phyloP scores from a whole-genome alignment of 345 rosid species.

The Schrenkiella parvula region DNA sequence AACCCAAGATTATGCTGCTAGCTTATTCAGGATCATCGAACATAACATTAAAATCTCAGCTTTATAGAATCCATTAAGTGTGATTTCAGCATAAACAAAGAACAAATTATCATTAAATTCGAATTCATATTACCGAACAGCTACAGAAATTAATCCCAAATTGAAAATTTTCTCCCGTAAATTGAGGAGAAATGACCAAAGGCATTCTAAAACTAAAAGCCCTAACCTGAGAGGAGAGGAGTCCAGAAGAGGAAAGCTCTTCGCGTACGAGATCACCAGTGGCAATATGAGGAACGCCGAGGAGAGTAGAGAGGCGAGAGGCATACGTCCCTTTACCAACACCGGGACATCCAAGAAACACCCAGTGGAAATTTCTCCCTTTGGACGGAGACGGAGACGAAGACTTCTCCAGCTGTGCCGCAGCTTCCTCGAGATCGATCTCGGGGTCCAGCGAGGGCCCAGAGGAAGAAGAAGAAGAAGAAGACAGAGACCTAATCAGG shows the following conservation, averaged over 20 bases:
- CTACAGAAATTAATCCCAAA: not conserved
- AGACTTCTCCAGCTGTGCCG: slow-evolving; percentile 25
- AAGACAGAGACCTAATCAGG: slow-evolving; percentile 25
- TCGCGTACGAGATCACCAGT: slow-evolving; percentile 99
- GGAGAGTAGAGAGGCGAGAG: slow-evolving; percentile 76
- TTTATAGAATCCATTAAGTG: not conserved
- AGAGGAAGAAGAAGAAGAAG: slow-evolving; percentile 30
- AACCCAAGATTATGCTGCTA: not conserved
- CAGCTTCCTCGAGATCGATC: slow-evolving; percentile 36
- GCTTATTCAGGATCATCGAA: not conserved
- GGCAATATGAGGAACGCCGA: slow-evolving; percentile 90
- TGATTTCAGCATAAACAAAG: not conserved
- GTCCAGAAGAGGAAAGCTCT: slow-evolving; percentile 74
- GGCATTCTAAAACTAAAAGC: not conserved
- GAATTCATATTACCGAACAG: not conserved
- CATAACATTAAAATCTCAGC: not conserved
- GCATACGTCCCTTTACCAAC: slow-evolving; percentile 99
- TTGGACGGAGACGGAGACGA: slow-evolving; percentile 27
- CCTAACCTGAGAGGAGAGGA: slow-evolving; percentile 71
- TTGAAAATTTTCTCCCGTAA: not conserved
- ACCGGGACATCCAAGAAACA: slow-evolving; percentile 96
- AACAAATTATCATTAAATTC: not conserved
- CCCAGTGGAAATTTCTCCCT: slow-evolving; percentile 77
- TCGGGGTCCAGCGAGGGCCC: slow-evolving; percentile 37
- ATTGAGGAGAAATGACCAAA: not conserved